A percentile compares a stretch with the other conserved stretches of the same genome.
Evolutionary conservation across 495 filamentous ascomycete genomes (phyloP).

Genomic region (Hypoxylon lienhwacheense): DNA sequence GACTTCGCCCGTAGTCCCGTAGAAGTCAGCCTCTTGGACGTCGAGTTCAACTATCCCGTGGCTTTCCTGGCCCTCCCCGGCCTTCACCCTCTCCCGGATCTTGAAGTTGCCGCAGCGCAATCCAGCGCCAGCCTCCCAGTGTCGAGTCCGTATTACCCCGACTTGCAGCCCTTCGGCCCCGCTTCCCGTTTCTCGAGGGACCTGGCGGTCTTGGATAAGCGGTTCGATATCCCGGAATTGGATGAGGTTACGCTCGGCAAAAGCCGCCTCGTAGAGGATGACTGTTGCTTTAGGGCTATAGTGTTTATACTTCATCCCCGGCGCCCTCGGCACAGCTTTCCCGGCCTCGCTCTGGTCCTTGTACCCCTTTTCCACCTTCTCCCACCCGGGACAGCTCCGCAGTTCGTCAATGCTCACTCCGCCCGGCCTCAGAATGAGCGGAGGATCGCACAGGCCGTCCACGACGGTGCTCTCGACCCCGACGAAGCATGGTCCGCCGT

Average conservation of each 20-base stretch:
- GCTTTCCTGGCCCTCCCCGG: constrained; percentile 4
- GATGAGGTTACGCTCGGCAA: constrained; percentile 18
- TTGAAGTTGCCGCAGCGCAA: constrained; percentile 26
- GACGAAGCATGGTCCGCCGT: constrained; percentile 82
- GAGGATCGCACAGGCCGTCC: constrained; percentile 80
- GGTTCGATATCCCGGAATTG: constrained; percentile 23
- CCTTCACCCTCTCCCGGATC: constrained; percentile 19
- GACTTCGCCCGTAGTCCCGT: constrained; percentile 24
- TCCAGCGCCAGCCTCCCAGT: constrained; percentile 45
- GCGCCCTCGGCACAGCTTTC: constrained; percentile 69
- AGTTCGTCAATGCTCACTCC: constrained; percentile 89
- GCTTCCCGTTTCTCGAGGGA: constrained; percentile 2
- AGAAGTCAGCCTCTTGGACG: constrained; percentile 40
- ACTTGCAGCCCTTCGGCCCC: constrained; percentile 23
- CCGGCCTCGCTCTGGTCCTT: constrained; percentile 62
- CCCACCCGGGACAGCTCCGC: constrained; percentile 75
- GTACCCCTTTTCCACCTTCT: constrained; percentile 72
- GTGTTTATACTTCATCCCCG: constrained; percentile 99
- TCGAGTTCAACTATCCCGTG: constrained; percentile 34
- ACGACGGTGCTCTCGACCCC: constrained; percentile 98
- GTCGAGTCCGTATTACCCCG: constrained; percentile 50
- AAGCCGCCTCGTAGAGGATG: constrained; percentile 70
- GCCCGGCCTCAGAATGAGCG: constrained; percentile 81
- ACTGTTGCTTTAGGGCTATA: constrained; percentile 92
- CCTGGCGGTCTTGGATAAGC: constrained; percentile 12